Evolutionary conservation across 2,329 filamentous ascomycete genomes (phyloP).

Genomic region (Venturiaceae sp.): DNA sequence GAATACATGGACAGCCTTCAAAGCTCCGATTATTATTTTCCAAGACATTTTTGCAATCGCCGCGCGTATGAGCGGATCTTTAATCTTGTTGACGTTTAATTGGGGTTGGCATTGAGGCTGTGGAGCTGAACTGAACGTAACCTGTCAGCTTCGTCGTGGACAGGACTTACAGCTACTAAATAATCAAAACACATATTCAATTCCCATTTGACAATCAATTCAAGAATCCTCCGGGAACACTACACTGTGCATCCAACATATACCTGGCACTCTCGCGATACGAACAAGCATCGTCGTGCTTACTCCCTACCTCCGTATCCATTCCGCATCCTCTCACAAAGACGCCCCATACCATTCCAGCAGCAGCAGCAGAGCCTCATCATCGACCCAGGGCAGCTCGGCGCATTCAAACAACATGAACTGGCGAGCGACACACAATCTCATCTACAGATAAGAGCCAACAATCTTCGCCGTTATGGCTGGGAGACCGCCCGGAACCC

Average conservation of each 20-base stretch:
- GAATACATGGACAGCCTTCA: neutral
- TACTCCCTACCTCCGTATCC: neutral
- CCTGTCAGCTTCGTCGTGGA: too few species aligned
- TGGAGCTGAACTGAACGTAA: neutral
- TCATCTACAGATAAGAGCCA: neutral
- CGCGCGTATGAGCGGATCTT: neutral
- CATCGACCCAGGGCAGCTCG: neutral
- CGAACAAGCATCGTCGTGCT: neutral
- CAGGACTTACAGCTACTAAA: too few species aligned
- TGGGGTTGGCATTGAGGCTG: neutral
- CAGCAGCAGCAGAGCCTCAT: neutral
- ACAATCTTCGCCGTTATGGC: constrained; percentile 29
- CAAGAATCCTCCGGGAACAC: too few species aligned
- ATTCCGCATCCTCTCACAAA: neutral
- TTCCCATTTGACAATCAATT: too few species aligned
- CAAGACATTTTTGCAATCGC: neutral
- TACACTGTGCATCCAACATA: too few species aligned
- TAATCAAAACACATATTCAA: too few species aligned
- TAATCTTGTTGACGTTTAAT: neutral
- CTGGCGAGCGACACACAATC: neutral
- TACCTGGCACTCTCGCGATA: too few species aligned
- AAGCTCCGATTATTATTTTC: neutral
- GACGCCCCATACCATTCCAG: neutral
- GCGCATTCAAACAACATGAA: neutral
- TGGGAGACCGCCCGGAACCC: constrained; percentile 45